Base-by-base conservation (phyloP, 352 stramenopile species). In the Phytophthora tubulina region DNA sequence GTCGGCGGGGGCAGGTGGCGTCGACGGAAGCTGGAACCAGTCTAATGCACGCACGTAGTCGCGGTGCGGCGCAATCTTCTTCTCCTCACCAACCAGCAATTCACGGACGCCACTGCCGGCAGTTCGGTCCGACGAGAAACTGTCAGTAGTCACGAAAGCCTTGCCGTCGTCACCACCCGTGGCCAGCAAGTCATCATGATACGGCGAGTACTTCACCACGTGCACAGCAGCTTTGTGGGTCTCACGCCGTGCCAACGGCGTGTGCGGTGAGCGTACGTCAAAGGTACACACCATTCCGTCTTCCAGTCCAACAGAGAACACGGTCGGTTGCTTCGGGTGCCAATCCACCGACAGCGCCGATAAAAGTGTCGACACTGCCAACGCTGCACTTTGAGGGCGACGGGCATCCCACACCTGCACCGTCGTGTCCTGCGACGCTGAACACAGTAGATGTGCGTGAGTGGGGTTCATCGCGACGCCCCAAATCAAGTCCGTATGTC, bases 381-480 rank as follows among this genome's bases (percentile, higher is more conserved):
- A 69, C 27, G 80, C 61, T 0, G 82, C 76, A 3, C 72, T 58
- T 46, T 84, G 75, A 38, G 79, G 71, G 38, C 79, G 73, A n/a
- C 88, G 86, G 45, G 81, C 72, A 60, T 96, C 86, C 88, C 88
- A 96, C 17, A 96, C 59, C 46, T 89, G 82, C 45, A 94, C 85
- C 1, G 85, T 92, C 35, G 73, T 65, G 60, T 96, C 88, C 41
- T 94, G 85, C 10, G 86, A 86, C 0, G 82, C 84, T 15, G 86
- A 88, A 15, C 81, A 88, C 14, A 92, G 67, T 54, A 88, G 17
- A 45, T 83, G 70, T 2, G 76, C 75, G 32, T 84, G 61, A 14
- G 48, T 64, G 1, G 79, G 78, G 45, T 81, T 89, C 74, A 82
- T 83, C 4, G 78, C 76, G 31, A 96, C 79, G 32, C 68, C 74